Evolutionary conservation across 805 yeast genomes (phyloP).

Genomic region (Debaryomyces maramus): DNA sequence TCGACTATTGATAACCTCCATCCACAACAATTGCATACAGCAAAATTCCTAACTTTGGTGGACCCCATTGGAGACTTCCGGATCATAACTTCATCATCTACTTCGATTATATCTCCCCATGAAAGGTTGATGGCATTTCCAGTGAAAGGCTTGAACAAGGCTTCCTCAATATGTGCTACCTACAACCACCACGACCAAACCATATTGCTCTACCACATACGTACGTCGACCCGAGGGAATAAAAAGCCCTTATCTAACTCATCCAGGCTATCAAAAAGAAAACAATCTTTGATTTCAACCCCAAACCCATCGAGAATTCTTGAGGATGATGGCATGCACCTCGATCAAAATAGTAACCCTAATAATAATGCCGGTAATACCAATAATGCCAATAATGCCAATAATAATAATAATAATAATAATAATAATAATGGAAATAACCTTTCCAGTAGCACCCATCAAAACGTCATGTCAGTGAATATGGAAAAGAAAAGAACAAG

Average conservation of each 20-base stretch:
- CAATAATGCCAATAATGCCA: constrained; percentile 9
- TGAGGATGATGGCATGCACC: constrained; percentile 36
- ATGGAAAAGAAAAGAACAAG: constrained; percentile 47
- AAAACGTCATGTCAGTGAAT: constrained; percentile 31
- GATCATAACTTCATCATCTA: constrained; percentile 66
- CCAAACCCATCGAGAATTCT: constrained; percentile 44
- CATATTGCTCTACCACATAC: constrained; percentile 56
- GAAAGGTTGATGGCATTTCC: constrained; percentile 65
- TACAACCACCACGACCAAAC: constrained; percentile 46
- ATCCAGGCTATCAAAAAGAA: constrained; percentile 19
- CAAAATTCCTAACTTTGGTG: constrained; percentile 60
- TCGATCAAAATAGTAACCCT: constrained; percentile 5
- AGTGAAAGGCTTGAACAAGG: constrained; percentile 27
- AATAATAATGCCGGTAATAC: constrained; percentile 4
- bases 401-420: neutral
- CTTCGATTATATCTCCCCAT: constrained; percentile 57
- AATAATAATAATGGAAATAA: constrained; percentile 5
- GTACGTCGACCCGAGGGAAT: constrained; percentile 30
- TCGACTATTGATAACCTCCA: constrained; percentile 9
- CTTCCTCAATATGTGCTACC: constrained; percentile 53
- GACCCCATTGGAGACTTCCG: constrained; percentile 80
- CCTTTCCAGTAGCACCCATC: constrained; percentile 9
- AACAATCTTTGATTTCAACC: constrained; percentile 34
- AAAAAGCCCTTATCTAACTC: constrained; percentile 15
- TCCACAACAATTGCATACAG: constrained; percentile 26